Conservation (phyloP, 1,284 basidiomycete species). For the Marasmius oreades region DNA sequence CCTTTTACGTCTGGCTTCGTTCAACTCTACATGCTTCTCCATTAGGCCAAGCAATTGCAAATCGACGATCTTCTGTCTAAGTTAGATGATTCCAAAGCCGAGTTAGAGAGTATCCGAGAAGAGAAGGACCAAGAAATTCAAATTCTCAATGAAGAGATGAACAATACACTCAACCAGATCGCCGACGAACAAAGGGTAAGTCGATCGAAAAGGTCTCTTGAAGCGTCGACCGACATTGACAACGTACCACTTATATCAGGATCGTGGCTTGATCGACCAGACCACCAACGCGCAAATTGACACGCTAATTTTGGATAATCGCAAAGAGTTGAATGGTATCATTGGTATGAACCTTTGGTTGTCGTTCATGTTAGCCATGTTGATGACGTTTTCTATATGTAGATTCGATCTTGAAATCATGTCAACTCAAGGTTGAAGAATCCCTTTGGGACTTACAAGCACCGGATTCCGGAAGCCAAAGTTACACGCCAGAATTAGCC, state of each 20-base stretch:
- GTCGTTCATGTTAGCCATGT: neutral
- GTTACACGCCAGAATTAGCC: conserved; percentile 96
- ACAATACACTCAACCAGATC: conserved; percentile 88
- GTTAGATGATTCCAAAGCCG: conserved; percentile 70
- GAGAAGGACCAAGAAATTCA: conserved; percentile 97
- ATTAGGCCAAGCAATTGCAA: conserved; percentile 86
- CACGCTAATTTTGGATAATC: conserved; percentile 93
- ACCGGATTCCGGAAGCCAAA: conserved; percentile 90
- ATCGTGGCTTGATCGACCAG: conserved; percentile 81
- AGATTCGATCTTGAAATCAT: conserved; percentile 97
- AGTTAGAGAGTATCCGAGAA: conserved; percentile 80
- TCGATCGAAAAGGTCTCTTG: neutral
- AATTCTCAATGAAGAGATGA: conserved; percentile 96
- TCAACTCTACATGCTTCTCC: neutral
- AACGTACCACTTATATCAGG: conserved; percentile 36
- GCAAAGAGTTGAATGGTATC: conserved; percentile 97
- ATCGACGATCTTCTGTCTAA: conserved; percentile 88
- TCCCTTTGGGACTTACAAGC: conserved; percentile 97
- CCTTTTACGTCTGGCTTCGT: neutral
- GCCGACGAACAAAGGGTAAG: conserved; percentile 82
- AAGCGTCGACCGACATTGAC: conserved; percentile 14
- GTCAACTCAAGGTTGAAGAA: conserved; percentile 96
- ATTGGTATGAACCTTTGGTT: conserved; percentile 61
- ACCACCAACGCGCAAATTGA: conserved; percentile 96
- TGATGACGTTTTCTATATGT: conserved; percentile 9